Conservation (phyloP, 352 stramenopile genomes). For the Pythium biforme region DNA sequence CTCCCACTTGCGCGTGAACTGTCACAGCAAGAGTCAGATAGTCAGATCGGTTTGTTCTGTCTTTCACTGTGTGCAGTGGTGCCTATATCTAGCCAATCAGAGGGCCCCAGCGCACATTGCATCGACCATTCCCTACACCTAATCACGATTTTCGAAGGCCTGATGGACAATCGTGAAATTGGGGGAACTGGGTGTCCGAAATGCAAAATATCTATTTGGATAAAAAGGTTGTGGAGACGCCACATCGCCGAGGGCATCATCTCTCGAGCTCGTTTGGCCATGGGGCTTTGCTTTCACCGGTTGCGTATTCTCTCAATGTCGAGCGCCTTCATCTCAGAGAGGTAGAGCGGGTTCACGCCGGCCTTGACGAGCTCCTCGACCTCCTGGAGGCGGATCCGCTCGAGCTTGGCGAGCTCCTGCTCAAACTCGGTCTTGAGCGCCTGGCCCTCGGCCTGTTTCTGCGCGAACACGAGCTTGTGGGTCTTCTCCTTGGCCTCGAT, state of each 20-base stretch:
- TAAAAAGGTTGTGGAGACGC: background rate
- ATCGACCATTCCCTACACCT: background rate
- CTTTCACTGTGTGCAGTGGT: background rate
- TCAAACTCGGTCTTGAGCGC: slow-evolving; percentile 75
- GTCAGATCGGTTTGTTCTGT: slow-evolving; percentile 8
- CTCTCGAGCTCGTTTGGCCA: too few relatives aligned
- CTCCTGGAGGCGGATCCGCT: slow-evolving; percentile 87
- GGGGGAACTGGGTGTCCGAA: background rate
- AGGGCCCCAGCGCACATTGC: background rate
- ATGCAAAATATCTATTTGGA: background rate
- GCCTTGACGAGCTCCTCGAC: slow-evolving; percentile 83
- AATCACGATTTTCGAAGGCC: background rate
- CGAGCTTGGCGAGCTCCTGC: slow-evolving; percentile 83
- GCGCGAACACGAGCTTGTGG: slow-evolving; percentile 69
- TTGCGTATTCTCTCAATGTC: slow-evolving; percentile 80
- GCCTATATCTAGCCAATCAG: slow-evolving; percentile 5
- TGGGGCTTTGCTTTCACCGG: slow-evolving; percentile 4
- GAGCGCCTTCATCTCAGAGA: slow-evolving; percentile 90
- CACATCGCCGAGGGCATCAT: too few relatives aligned
- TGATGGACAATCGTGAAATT: too few relatives aligned
- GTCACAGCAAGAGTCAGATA: background rate
- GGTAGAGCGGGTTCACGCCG: slow-evolving; percentile 90
- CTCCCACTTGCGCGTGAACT: background rate
- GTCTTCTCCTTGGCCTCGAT: slow-evolving; percentile 85
- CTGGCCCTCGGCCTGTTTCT: slow-evolving; percentile 70